Conservation (phyloP, 495 filamentous ascomycete species). For the Lepraria neglecta region DNA sequence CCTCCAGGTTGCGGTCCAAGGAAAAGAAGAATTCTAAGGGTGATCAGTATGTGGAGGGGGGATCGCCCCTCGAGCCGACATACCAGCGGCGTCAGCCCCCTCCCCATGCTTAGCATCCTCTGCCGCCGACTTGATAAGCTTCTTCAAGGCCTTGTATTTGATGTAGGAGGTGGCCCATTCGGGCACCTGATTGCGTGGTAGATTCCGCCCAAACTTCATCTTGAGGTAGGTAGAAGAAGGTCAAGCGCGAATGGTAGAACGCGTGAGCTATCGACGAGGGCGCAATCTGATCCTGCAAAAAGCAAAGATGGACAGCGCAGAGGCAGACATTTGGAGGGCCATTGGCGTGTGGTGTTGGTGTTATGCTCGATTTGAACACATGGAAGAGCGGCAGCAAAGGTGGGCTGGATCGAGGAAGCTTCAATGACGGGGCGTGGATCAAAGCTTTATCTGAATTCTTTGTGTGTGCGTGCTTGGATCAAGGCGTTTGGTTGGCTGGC, state of each 20-base stretch:
- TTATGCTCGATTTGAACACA: not conserved
- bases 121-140: slow-evolving; percentile 75
- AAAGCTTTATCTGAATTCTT: slow-evolving; percentile 5
- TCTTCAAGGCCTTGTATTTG: slow-evolving; percentile 93
- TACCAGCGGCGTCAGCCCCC: slow-evolving; percentile 72
- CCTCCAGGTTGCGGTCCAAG: slow-evolving; percentile 92
- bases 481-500: slow-evolving; percentile 15
- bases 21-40: slow-evolving; percentile 80
- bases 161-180: slow-evolving; percentile 93
- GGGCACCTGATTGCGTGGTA: slow-evolving; percentile 89
- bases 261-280: slow-evolving; percentile 9
- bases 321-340: slow-evolving; percentile 4
- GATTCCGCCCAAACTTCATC: slow-evolving; percentile 82
- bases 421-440: not conserved
- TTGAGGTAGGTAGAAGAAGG: slow-evolving; percentile 17
- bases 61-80: slow-evolving; percentile 26
- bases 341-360: not conserved
- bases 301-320: slow-evolving; percentile 11
- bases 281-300: slow-evolving; percentile 19
- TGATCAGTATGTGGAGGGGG: slow-evolving; percentile 30
- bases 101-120: slow-evolving; percentile 57
- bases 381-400: not conserved
- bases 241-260: not conserved
- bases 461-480: slow-evolving; percentile 14
- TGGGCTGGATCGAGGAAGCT: not conserved